Evolutionary conservation across 768 basidiomycete species (phyloP).

Genomic region (Phanerochaete sordida): DNA sequence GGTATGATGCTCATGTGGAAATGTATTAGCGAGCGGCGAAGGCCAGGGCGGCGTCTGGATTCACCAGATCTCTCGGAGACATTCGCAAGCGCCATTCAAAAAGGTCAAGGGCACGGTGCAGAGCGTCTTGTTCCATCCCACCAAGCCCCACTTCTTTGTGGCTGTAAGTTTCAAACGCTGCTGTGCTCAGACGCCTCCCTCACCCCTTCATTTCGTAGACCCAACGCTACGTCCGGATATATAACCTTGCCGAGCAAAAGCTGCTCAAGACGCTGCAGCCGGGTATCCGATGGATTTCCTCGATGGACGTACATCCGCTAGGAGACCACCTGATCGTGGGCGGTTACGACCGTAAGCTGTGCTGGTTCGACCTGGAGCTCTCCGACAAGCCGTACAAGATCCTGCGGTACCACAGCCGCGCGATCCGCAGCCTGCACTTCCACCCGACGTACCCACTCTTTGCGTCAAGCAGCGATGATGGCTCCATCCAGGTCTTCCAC

Average conservation of each 20-base stretch:
- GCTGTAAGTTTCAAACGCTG: conserved; percentile 57
- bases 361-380: conserved; percentile 98
- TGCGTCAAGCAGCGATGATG: conserved; percentile 95
- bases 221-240: conserved; percentile 92
- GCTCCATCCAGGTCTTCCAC: conserved; percentile 96
- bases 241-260: conserved; percentile 92
- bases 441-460: conserved; percentile 95
- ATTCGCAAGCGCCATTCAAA: conserved; percentile 97
- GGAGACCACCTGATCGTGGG: conserved; percentile 97
- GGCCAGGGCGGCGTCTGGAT: conserved; percentile 89
- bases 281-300: conserved; percentile 97
- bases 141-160: conserved; percentile 94
- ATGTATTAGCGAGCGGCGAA: conserved; percentile 52
- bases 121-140: conserved; percentile 90
- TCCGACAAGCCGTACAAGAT: conserved; percentile 97
- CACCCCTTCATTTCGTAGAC: conserved; percentile 50
- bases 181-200: conserved; percentile 8
- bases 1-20: not conserved
- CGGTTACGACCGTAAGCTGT: conserved; percentile 94
- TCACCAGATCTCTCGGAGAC: conserved; percentile 88
- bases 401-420: conserved; percentile 92
- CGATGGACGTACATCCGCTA: conserved; percentile 93
- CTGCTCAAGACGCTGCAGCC: conserved; percentile 90
- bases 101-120: conserved; percentile 91
- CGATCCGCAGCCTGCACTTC: conserved; percentile 90